Conservation (phyloP, 2,329 filamentous ascomycete genomes). For the Hirsutella minnesotensis region DNA sequence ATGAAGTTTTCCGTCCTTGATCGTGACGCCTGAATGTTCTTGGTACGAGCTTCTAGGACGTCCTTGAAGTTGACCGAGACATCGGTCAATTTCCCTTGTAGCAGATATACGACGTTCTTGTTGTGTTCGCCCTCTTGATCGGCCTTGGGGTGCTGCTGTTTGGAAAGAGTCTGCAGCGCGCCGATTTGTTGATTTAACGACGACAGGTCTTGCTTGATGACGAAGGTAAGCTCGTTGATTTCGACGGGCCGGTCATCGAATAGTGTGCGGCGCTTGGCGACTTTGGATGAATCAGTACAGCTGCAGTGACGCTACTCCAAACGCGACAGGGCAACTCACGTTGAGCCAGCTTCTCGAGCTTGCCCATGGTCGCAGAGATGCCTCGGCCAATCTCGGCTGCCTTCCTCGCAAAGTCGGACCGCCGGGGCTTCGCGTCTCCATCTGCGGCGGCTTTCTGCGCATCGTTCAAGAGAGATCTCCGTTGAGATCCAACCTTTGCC, state of each 20-base stretch:
- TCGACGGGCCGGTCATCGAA: conserved; percentile 96
- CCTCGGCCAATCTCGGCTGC: conserved; percentile 87
- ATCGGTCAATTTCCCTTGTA: conserved; percentile 85
- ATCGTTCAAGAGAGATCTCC: conserved; percentile 67
- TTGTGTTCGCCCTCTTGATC: conserved; percentile 92
- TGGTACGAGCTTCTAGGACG: conserved; percentile 87
- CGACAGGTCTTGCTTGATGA: conserved; percentile 95
- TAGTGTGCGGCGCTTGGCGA: conserved; percentile 91
- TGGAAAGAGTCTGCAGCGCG: conserved; percentile 64
- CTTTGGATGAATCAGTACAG: conserved; percentile 25
- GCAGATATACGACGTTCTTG: conserved; percentile 87
- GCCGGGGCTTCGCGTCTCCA: conserved; percentile 40
- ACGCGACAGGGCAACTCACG: conserved; percentile 30
- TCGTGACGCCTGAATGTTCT: conserved; percentile 91
- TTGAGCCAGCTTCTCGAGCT: conserved; percentile 86
- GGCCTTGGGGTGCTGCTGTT: conserved; percentile 59
- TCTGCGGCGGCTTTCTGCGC: conserved; percentile 55
- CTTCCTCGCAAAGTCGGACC: conserved; percentile 86
- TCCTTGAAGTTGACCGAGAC: conserved; percentile 96
- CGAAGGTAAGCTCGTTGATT: conserved; percentile 91
- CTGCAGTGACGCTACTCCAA: too few relatives aligned
- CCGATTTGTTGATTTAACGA: conserved; percentile 77
- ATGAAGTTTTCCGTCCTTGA: conserved; percentile 95
- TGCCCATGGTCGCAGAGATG: conserved; percentile 86
- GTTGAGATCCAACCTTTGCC: conserved; percentile 66